These are phyloP conservation scores for Kickxella alabastrina DNA, from an alignment of 192 early-diverging fungal species.

Conservation along the genomic window DNA sequence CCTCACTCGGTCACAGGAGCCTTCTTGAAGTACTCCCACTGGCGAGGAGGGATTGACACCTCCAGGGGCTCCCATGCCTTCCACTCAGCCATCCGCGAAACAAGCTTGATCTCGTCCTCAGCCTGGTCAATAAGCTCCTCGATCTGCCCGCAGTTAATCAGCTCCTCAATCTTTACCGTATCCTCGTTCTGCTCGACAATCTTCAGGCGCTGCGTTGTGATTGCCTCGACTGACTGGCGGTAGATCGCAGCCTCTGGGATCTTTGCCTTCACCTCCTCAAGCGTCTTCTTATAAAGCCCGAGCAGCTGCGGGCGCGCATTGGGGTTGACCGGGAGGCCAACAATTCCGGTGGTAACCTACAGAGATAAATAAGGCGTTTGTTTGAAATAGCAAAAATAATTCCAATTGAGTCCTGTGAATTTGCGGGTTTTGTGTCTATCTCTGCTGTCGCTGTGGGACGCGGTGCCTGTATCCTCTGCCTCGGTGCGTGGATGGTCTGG, in stretches of 20 bases:
- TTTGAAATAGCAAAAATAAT: neutral
- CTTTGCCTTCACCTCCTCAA: slow-evolving; percentile 62
- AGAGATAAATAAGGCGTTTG: neutral
- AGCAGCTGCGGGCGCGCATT: slow-evolving; percentile 84
- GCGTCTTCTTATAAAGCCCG: slow-evolving; percentile 74
- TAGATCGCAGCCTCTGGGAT: slow-evolving; percentile 75
- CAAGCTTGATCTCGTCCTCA: slow-evolving; percentile 80
- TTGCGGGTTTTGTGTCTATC: neutral
- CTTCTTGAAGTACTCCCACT: slow-evolving; percentile 70
- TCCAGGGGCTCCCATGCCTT: slow-evolving; percentile 88
- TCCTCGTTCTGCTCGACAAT: slow-evolving; percentile 74
- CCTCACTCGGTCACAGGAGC: slow-evolving; percentile 27
- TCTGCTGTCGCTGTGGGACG: neutral
- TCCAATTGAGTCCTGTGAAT: neutral
- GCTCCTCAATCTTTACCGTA: slow-evolving; percentile 70
- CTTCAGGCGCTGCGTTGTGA: slow-evolving; percentile 70
- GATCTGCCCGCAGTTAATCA: slow-evolving; percentile 77
- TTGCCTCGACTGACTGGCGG: slow-evolving; percentile 74
- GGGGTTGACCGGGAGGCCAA: slow-evolving; percentile 81
- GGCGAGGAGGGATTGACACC: slow-evolving; percentile 69
- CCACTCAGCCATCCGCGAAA: slow-evolving; percentile 81
- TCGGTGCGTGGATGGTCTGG: too few species aligned
- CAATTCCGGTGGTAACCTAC: slow-evolving; percentile 73
- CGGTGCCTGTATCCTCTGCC: too few species aligned
- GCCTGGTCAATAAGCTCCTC: slow-evolving; percentile 90